Evolutionary conservation across 2,329 filamentous ascomycete genomes (phyloP).

Genomic region (Talaromyces atroroseus): DNA sequence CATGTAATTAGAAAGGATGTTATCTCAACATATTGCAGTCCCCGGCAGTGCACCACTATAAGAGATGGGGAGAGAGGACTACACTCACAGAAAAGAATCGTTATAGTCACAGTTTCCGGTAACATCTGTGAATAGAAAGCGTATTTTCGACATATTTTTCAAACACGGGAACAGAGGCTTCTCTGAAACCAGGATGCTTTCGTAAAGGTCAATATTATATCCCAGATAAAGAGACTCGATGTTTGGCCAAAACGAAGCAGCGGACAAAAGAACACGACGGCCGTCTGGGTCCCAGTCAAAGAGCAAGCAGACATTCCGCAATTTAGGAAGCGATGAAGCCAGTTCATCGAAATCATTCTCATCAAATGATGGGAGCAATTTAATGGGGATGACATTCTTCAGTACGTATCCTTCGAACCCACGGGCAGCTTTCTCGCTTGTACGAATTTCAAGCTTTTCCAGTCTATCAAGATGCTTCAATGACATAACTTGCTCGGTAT

Average conservation of each 20-base stretch:
- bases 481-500: neutral
- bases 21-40: neutral
- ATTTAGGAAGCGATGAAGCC: neutral
- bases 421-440: neutral
- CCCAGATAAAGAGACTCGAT: slow-evolving; percentile 7
- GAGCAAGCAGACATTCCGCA: slow-evolving; percentile 2
- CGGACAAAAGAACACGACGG: neutral
- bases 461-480: neutral
- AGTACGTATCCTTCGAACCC: neutral
- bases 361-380: neutral
- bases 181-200: neutral
- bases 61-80: neutral
- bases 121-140: neutral
- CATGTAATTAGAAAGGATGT: neutral
- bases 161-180: slow-evolving; percentile 1
- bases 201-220: slow-evolving; percentile 1
- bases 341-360: slow-evolving; percentile 5
- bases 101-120: neutral
- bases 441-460: slow-evolving; percentile 3
- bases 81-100: neutral
- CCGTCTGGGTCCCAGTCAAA: slow-evolving; percentile 6
- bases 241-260: neutral
- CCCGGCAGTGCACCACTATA: too few relatives aligned
- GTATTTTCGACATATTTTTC: neutral
- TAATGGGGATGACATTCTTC: neutral